Evolutionary conservation across 1,284 basidiomycete species (phyloP).

Genomic region (Austropuccinia psidii): DNA sequence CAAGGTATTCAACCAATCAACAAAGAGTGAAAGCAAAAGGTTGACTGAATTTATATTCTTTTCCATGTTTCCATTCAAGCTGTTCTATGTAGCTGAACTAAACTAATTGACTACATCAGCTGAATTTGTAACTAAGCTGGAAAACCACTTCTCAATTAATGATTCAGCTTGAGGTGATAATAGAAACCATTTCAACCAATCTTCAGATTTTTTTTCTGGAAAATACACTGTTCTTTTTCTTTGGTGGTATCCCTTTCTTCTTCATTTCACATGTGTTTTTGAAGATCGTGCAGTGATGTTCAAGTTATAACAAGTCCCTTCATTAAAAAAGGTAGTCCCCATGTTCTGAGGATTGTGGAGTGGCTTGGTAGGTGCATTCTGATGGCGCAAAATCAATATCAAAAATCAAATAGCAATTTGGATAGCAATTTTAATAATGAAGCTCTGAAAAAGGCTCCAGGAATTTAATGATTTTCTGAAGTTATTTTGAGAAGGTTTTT

Average conservation of each 20-base stretch:
- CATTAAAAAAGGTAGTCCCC: neutral
- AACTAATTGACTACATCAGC: too few relatives aligned
- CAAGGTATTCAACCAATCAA: constrained; percentile 24
- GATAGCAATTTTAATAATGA: neutral
- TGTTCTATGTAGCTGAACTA: too few relatives aligned
- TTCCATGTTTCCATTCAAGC: too few relatives aligned
- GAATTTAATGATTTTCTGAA: neutral
- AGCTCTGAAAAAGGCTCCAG: neutral
- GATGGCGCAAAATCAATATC: neutral
- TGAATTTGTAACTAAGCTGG: too few relatives aligned
- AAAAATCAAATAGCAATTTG: neutral
- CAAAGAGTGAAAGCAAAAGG: constrained; percentile 4
- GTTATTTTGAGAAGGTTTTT: neutral
- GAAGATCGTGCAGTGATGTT: too few relatives aligned
- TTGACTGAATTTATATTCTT: too few relatives aligned
- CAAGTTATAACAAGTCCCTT: neutral
- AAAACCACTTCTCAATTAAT: neutral
- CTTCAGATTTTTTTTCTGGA: neutral
- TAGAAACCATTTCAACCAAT: constrained; percentile 19
- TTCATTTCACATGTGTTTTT: neutral
- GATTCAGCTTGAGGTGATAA: neutral
- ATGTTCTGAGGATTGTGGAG: neutral
- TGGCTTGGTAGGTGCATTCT: neutral
- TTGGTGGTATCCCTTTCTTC: too few relatives aligned
- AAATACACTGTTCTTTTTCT: neutral